phyloP scores from a whole-genome alignment of 768 basidiomycete species.

The Dacryopinax primogenitus region DNA sequence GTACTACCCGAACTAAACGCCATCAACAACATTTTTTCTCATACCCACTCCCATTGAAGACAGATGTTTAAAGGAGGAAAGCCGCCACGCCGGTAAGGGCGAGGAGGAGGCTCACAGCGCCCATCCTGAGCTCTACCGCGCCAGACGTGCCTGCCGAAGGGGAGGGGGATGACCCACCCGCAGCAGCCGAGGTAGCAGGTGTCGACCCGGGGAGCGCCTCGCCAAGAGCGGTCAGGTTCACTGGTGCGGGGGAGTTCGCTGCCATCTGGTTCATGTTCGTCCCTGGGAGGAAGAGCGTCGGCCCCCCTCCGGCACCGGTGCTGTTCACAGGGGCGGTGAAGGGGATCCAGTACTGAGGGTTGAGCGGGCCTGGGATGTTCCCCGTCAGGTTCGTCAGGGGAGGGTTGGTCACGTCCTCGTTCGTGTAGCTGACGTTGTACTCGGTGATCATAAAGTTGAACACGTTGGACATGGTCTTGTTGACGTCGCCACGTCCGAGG shows the following conservation, averaged over 20 bases:
- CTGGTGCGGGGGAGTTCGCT: constrained; percentile 29
- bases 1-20: too few relatives aligned
- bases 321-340: constrained; percentile 18
- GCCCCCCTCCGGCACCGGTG: constrained; percentile 34
- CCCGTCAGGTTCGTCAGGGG: constrained; percentile 21
- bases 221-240: constrained; percentile 28
- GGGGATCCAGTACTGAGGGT: constrained; percentile 10
- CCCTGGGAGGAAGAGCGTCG: constrained; percentile 30
- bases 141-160: background rate
- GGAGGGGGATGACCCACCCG: background rate
- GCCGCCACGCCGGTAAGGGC: background rate
- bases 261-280: constrained; percentile 29
- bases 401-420: constrained; percentile 5
- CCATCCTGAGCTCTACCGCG: background rate
- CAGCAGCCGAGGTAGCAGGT: background rate
- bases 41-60: background rate
- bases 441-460: background rate
- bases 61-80: background rate
- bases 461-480: constrained; percentile 11
- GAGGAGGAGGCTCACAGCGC: background rate
- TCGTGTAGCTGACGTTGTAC: constrained; percentile 15
- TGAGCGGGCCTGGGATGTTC: constrained; percentile 17
- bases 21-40: too few relatives aligned
- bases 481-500: constrained; percentile 17
- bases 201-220: constrained; percentile 4